Percentiles rank a stretch among this genome's conserved stretches.
Conservation (phyloP, 2,329 filamentous ascomycete species). For the Alternaria alternata region DNA sequence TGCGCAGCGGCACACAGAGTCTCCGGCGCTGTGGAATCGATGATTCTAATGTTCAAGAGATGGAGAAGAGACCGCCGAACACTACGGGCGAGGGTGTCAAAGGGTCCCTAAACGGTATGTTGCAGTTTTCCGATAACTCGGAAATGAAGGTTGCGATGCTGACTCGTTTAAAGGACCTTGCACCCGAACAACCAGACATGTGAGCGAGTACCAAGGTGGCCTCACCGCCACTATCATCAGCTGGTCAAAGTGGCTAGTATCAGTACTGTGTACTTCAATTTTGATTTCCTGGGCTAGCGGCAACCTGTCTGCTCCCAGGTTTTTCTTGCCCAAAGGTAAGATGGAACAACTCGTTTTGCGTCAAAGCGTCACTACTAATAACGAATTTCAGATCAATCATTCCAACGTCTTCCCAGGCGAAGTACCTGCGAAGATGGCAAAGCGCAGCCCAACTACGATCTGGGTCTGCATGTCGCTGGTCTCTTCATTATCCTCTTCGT, state of each 20-base stretch:
- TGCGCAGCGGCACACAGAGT: conserved; percentile 21
- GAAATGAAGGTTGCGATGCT: conserved; percentile 8
- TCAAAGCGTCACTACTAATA: background rate
- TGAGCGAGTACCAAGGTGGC: conserved; percentile 30
- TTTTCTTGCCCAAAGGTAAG: conserved; percentile 22
- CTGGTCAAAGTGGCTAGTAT: conserved; percentile 36
- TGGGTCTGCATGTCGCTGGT: conserved; percentile 41
- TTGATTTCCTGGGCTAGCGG: conserved; percentile 30
- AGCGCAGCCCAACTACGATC: conserved; percentile 37
- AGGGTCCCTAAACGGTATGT: conserved; percentile 29
- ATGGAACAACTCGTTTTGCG: background rate
- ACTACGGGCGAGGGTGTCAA: conserved; percentile 38
- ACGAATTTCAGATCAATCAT: conserved; percentile 8
- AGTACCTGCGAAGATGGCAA: conserved; percentile 33
- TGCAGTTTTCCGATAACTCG: background rate
- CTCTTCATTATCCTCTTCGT: conserved; percentile 48
- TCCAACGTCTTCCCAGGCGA: conserved; percentile 27
- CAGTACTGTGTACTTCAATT: conserved; percentile 37
- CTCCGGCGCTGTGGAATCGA: conserved; percentile 26
- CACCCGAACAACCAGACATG: conserved; percentile 35
- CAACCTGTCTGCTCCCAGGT: conserved; percentile 13
- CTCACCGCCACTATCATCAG: conserved; percentile 19
- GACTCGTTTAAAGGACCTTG: conserved; percentile 34
- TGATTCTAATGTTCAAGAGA: conserved; percentile 25
- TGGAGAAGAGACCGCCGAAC: conserved; percentile 21